Evolutionary conservation across 495 filamentous ascomycete species (phyloP), one percentile per base, ranked within the genome.

Genomic region (Neurospora discreta): DNA sequence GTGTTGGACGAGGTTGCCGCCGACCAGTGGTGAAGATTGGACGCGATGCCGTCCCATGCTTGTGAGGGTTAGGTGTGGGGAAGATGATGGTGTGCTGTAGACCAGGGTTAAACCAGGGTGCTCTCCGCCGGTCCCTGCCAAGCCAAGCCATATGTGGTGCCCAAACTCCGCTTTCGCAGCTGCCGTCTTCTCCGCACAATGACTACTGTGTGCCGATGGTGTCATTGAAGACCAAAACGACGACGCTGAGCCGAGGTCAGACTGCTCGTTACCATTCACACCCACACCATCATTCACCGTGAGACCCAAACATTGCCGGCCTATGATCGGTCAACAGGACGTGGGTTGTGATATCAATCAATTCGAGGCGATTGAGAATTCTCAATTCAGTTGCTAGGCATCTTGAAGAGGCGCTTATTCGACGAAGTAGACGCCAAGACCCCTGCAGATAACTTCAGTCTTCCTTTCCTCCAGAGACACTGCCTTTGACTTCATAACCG

Each of bases 11-110:
- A 46, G 8, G 44, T 43, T 43, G 43, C 9, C 8, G 20, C 26
- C 15, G 52, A 30, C 52, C 52, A 60, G 23, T 60, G 52, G 52
- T 60, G 52, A 60, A 60, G 11, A 60, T 60, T 60, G 52, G 52
- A 60, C 5, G 13, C 13, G 2, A 60, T 60, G 52, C 52, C 23
- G 52, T 30, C 0, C 44, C 11, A 8, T 26, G 44, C 10, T 52
- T 23, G 20, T 52, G 52, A 60, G 52, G 52, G 52, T 60, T 60
- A 60, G 4, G 23, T 60, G 52, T 60, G 52, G 23, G 52, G 52
- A 58, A 58, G 8, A 11, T 46, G 8, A 11, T 46, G 10, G 44
- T 11, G 44, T 52, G 43, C 0, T 46, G 46, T n/a, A n/a, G n/a
- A n/a, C n/a, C n/a, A n/a, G n/a, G n/a, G n/a, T 36, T 15, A 23